Evolutionary conservation across 148 eudicot species (phyloP).

Genomic region (Cornus suecica): DNA sequence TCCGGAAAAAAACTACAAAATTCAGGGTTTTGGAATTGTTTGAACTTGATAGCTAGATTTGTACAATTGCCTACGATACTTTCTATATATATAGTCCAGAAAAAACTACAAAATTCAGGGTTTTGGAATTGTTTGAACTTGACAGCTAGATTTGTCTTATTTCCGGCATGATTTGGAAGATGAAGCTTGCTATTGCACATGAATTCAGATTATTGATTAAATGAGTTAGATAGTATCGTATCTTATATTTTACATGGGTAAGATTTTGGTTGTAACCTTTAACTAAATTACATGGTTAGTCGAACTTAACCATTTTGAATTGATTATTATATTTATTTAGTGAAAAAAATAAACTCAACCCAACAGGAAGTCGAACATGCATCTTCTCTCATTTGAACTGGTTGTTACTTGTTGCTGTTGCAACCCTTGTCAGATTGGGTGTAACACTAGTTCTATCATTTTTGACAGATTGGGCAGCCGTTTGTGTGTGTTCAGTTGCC

Average conservation of each 20-base stretch:
- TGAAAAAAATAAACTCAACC: neutral
- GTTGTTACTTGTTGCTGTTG: neutral
- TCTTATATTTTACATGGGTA: neutral
- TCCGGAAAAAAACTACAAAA: neutral
- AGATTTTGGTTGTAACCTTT: neutral
- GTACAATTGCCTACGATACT: too few species aligned
- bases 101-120: too few species aligned
- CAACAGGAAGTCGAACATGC: neutral
- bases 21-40: neutral
- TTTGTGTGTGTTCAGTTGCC: constrained; percentile 53
- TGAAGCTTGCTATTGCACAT: neutral
- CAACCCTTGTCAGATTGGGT: neutral
- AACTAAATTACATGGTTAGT: neutral
- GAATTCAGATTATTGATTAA: neutral
- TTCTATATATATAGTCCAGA: too few species aligned
- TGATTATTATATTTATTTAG: too few species aligned
- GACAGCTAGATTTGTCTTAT: neutral
- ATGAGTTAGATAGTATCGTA: neutral
- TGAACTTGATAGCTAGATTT: neutral
- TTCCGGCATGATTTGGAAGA: neutral
- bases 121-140: too few species aligned
- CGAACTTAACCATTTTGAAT: neutral
- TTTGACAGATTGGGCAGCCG: constrained; percentile 81
- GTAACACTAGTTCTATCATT: neutral
- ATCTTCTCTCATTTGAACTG: too few species aligned